phyloP scores from a whole-genome alignment of 192 early-diverging fungal genomes.

The Obelidium mucronatum region DNA sequence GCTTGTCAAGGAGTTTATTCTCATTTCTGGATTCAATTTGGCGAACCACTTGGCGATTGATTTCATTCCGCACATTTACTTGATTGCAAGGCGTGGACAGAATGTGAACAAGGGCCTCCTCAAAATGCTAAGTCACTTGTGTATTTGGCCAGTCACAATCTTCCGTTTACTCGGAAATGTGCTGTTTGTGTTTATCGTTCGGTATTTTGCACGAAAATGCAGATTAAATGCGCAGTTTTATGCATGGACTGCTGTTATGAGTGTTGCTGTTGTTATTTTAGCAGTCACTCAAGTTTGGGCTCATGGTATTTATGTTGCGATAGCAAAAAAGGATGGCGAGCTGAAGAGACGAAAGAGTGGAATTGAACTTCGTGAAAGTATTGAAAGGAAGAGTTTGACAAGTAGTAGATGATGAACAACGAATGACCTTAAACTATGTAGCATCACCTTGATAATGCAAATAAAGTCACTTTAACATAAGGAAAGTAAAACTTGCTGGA shows the following conservation, averaged over 20 bases:
- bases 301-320: neutral
- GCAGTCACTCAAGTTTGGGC: neutral
- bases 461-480: too few relatives aligned
- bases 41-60: neutral
- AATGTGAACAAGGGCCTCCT: neutral
- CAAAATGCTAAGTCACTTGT: neutral
- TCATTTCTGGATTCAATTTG: neutral
- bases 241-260: neutral
- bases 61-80: constrained; percentile 7
- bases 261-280: neutral
- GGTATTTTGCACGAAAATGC: neutral
- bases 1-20: neutral
- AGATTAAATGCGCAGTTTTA: neutral
- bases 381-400: too few relatives aligned
- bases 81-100: neutral
- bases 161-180: neutral
- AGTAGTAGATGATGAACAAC: neutral
- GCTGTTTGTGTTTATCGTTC: neutral
- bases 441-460: too few relatives aligned
- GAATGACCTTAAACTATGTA: too few relatives aligned
- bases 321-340: neutral
- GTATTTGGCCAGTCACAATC: constrained; percentile 1
- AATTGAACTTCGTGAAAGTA: neutral
- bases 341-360: neutral
- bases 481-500: too few relatives aligned